phyloP scores from a whole-genome alignment of 169 alveolate species.

The Plasmodium inui region DNA sequence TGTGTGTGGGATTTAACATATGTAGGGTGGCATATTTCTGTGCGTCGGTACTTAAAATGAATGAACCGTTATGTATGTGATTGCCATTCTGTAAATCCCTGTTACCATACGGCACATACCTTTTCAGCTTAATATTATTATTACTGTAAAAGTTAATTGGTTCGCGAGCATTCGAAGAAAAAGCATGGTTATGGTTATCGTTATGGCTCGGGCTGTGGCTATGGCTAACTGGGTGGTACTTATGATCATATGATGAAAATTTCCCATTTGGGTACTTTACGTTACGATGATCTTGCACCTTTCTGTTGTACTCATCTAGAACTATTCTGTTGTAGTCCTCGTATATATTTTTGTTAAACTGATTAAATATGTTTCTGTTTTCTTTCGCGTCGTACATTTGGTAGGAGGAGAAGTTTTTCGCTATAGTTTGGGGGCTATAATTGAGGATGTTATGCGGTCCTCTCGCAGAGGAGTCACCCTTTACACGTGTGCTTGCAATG shows the following conservation, averaged over 20 bases:
- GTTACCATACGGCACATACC: background rate
- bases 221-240: background rate
- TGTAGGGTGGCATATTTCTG: background rate
- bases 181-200: background rate
- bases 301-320: conserved; percentile 5
- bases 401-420: conserved; percentile 1
- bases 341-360: conserved; percentile 1
- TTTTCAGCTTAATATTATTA: conserved; percentile 5
- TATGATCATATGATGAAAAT: conserved; percentile 30
- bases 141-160: conserved; percentile 16
- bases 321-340: background rate
- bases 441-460: background rate
- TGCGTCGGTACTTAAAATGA: background rate
- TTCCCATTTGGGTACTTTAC: background rate
- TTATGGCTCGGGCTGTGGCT: background rate
- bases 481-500: background rate
- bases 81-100: background rate
- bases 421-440: background rate
- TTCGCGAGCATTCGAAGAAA: background rate
- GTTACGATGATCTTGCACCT: background rate
- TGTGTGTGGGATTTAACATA: conserved; percentile 1
- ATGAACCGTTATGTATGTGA: background rate
- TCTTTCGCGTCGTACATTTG: background rate
- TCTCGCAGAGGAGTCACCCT: background rate
- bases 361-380: conserved; percentile 5